phyloP scores from a whole-genome alignment of 768 basidiomycete genomes.

The Kockovaella imperatae region DNA sequence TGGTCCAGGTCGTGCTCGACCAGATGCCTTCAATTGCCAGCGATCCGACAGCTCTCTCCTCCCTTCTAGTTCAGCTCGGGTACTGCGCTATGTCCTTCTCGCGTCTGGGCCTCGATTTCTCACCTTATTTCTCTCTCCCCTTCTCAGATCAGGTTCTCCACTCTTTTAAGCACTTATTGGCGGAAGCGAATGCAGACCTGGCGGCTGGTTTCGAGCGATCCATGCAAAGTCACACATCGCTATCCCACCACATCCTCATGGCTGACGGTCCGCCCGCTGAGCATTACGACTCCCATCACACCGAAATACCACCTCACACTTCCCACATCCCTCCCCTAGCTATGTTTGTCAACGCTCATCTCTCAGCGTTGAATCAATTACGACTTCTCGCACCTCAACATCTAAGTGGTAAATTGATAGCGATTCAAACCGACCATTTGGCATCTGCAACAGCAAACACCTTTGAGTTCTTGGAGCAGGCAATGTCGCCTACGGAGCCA shows the following conservation, averaged over 20 bases:
- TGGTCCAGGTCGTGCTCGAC: slow-evolving; percentile 49
- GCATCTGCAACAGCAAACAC: background rate
- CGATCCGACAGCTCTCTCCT: slow-evolving; percentile 57
- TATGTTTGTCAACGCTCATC: slow-evolving; percentile 60
- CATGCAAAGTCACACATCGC: slow-evolving; percentile 10
- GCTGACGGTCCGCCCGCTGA: too few relatives aligned
- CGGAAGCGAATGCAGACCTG: slow-evolving; percentile 43
- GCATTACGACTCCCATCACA: slow-evolving; percentile 41
- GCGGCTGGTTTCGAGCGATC: slow-evolving; percentile 24
- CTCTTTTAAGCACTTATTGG: slow-evolving; percentile 54
- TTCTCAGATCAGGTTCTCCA: slow-evolving; percentile 59
- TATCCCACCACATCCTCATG: too few relatives aligned
- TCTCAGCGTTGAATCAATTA: slow-evolving; percentile 68
- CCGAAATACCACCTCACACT: slow-evolving; percentile 54
- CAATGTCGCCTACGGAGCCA: background rate
- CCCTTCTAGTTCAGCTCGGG: slow-evolving; percentile 82
- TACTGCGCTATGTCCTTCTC: slow-evolving; percentile 89
- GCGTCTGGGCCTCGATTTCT: slow-evolving; percentile 87
- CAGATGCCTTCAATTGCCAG: slow-evolving; percentile 53
- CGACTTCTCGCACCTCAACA: slow-evolving; percentile 68
- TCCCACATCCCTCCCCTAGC: slow-evolving; percentile 71
- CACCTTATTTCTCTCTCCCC: slow-evolving; percentile 57
- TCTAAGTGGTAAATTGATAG: slow-evolving; percentile 39
- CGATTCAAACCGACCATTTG: slow-evolving; percentile 12
- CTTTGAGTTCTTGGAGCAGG: slow-evolving; percentile 2